These are phyloP conservation scores for Paracoccidioides lutzii DNA, from an alignment of 2,329 filamentous ascomycete species.

Conservation along the genomic window DNA sequence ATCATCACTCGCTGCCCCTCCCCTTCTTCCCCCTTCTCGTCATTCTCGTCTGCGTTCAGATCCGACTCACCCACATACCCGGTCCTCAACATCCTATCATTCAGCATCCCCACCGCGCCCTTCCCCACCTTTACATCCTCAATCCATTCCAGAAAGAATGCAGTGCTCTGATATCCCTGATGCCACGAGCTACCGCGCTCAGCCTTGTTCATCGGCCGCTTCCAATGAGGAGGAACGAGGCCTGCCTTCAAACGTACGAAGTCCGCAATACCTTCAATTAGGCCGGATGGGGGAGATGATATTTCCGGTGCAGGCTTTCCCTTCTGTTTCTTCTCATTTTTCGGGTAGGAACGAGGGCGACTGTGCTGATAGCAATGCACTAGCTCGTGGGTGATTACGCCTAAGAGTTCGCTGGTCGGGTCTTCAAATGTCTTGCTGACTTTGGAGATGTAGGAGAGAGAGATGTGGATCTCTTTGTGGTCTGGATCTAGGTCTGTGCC, in stretches of 20 bases:
- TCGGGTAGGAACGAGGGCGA: constrained; percentile 29
- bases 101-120: constrained; percentile 49
- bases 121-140: constrained; percentile 57
- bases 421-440: constrained; percentile 14
- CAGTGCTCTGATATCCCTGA: constrained; percentile 78
- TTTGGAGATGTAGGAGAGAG: constrained; percentile 55
- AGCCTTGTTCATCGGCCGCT: constrained; percentile 33
- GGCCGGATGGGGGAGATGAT: constrained; percentile 47
- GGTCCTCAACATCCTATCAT: constrained; percentile 25
- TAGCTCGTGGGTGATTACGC: constrained; percentile 81
- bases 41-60: constrained; percentile 13
- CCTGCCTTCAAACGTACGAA: constrained; percentile 70
- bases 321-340: neutral
- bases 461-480: constrained; percentile 90
- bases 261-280: constrained; percentile 87
- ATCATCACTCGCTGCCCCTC: constrained; percentile 1
- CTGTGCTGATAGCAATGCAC: constrained; percentile 91
- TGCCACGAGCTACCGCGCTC: constrained; percentile 59
- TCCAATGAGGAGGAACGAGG: constrained; percentile 75
- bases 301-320: constrained; percentile 3
- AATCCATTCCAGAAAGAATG: constrained; percentile 79
- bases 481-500: constrained; percentile 65
- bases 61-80: constrained; percentile 24
- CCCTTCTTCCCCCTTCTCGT: constrained; percentile 18
- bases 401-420: constrained; percentile 52